These are phyloP conservation scores for Phytophthora europaea DNA, from an alignment of 352 stramenopile genomes.

Conservation along the genomic window DNA sequence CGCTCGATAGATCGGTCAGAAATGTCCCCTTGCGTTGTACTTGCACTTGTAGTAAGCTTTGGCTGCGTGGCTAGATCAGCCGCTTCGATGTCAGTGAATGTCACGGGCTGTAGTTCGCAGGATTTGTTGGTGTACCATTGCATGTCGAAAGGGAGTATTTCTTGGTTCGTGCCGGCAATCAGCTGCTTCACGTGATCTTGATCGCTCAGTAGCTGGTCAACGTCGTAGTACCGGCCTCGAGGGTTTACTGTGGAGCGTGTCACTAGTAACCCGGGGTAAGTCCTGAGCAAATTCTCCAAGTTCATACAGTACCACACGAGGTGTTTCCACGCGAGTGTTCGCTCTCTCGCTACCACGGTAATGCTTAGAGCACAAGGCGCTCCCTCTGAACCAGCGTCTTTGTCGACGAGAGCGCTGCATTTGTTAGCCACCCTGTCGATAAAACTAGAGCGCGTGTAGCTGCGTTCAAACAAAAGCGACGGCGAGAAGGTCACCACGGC, in stretches of 20 bases:
- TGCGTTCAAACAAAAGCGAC: not conserved
- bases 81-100: not conserved
- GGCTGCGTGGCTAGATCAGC: not conserved
- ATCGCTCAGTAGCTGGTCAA: not conserved
- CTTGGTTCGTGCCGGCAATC: not conserved
- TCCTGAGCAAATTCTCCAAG: constrained; percentile 14
- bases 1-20: not conserved
- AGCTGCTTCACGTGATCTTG: not conserved
- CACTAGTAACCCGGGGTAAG: constrained; percentile 10
- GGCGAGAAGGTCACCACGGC: not conserved
- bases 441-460: not conserved
- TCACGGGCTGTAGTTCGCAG: not conserved
- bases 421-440: not conserved
- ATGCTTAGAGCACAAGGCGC: constrained; percentile 12
- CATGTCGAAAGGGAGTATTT: not conserved
- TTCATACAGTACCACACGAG: constrained; percentile 23
- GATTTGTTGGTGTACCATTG: not conserved
- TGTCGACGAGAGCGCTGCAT: not conserved
- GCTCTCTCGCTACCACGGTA: constrained; percentile 7
- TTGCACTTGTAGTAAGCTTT: not conserved
- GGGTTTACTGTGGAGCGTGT: not conserved
- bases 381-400: not conserved
- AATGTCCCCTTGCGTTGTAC: not conserved
- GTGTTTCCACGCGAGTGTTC: constrained; percentile 15
- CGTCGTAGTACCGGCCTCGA: not conserved